phyloP scores from a whole-genome alignment of 768 basidiomycete genomes.

The Goffeauzyma gilvescens region DNA sequence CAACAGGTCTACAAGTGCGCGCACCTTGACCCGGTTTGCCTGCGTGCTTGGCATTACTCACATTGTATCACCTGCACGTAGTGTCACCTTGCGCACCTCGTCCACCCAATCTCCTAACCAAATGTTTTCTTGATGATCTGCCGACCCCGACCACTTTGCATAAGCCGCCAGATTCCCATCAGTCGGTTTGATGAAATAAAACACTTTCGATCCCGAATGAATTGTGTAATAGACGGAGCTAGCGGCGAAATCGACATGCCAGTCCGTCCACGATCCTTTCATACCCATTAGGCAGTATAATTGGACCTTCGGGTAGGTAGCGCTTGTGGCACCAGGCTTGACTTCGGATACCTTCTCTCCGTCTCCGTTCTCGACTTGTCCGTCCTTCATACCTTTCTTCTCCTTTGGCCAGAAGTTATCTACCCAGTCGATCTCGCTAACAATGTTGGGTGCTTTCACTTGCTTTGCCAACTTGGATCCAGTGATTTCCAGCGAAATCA shows the following conservation, averaged over 20 bases:
- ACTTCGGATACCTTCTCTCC: slow-evolving; percentile 8
- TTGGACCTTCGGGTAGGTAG: slow-evolving; percentile 62
- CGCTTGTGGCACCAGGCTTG: background rate
- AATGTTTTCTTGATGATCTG: slow-evolving; percentile 61
- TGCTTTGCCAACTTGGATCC: slow-evolving; percentile 60
- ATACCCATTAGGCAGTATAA: slow-evolving; percentile 96
- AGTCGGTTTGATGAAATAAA: slow-evolving; percentile 88
- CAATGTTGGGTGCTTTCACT: slow-evolving; percentile 60
- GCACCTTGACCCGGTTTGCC: too few relatives aligned
- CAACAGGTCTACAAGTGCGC: too few relatives aligned
- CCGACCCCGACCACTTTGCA: slow-evolving; percentile 65
- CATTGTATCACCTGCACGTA: slow-evolving; percentile 28
- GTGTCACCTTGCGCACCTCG: slow-evolving; percentile 53
- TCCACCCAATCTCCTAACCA: slow-evolving; percentile 91
- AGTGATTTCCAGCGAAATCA: slow-evolving; percentile 85
- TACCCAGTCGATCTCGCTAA: slow-evolving; percentile 83
- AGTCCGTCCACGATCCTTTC: slow-evolving; percentile 84
- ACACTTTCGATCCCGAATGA: slow-evolving; percentile 68
- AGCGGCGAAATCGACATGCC: slow-evolving; percentile 96
- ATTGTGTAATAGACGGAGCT: slow-evolving; percentile 97
- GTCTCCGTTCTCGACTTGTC: background rate
- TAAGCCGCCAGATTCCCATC: slow-evolving; percentile 69
- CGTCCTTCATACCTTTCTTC: slow-evolving; percentile 7
- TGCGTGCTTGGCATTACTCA: slow-evolving; percentile 6
- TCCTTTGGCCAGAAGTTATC: slow-evolving; percentile 70